phyloP scores from a whole-genome alignment of 768 basidiomycete genomes.

The Hypsizygus marmoreus region DNA sequence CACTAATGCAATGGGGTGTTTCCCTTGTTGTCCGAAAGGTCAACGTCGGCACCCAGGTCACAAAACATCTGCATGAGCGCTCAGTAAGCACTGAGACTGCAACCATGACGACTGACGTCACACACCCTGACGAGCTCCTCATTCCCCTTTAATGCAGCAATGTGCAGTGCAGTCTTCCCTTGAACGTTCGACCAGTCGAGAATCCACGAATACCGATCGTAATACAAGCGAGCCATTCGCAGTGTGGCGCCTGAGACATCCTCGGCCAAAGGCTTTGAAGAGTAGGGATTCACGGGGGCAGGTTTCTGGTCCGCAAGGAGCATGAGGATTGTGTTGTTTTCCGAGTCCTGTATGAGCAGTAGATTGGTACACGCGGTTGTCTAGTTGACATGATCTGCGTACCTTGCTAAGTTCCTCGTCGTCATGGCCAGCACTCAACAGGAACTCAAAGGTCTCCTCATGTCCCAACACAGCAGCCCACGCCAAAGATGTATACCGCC shows the following conservation, averaged over 20 bases:
- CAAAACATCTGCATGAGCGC: slow-evolving; percentile 70
- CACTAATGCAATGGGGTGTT: slow-evolving; percentile 94
- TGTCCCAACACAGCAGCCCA: slow-evolving; percentile 90
- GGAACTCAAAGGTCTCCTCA: slow-evolving; percentile 92
- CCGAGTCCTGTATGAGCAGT: slow-evolving; percentile 64
- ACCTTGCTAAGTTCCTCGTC: slow-evolving; percentile 92
- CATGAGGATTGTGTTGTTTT: slow-evolving; percentile 92
- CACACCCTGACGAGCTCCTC: slow-evolving; percentile 83
- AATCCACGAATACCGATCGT: slow-evolving; percentile 82
- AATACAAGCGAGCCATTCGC: slow-evolving; percentile 86
- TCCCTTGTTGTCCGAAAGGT: slow-evolving; percentile 88
- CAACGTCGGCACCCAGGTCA: slow-evolving; percentile 87
- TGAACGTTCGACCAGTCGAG: slow-evolving; percentile 92
- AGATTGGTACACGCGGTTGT: background rate
- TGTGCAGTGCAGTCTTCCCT: slow-evolving; percentile 89
- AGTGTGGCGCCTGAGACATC: slow-evolving; percentile 74
- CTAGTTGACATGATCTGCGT: slow-evolving; percentile 14
- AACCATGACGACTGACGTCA: slow-evolving; percentile 11
- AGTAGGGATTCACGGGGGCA: slow-evolving; percentile 44
- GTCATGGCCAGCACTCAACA: slow-evolving; percentile 85
- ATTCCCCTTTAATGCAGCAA: slow-evolving; percentile 86
- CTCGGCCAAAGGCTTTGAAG: slow-evolving; percentile 47
- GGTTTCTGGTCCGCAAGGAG: slow-evolving; percentile 85
- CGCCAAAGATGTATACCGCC: slow-evolving; percentile 83
- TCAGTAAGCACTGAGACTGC: background rate